These are phyloP conservation scores for Coprinopsis sp. DNA, from an alignment of 768 basidiomycete species.

Conservation along the genomic window DNA sequence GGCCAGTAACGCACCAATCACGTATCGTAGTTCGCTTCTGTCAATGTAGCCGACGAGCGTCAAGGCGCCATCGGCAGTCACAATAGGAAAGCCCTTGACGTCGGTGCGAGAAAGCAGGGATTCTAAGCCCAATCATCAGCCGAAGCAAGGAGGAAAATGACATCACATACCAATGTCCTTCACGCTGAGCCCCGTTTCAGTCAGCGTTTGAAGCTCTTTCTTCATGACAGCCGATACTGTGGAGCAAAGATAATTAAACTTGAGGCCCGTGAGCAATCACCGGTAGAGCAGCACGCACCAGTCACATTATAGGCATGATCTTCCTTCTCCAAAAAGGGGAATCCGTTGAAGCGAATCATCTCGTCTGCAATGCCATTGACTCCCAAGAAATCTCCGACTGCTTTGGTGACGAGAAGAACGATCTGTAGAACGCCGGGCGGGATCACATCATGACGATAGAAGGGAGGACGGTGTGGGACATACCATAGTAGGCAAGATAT, in stretches of 20 bases:
- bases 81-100: slow-evolving; percentile 90
- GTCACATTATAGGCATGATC: slow-evolving; percentile 89
- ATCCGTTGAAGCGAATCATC: slow-evolving; percentile 95
- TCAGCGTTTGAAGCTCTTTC: slow-evolving; percentile 67
- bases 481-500: slow-evolving; percentile 97
- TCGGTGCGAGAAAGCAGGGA: slow-evolving; percentile 61
- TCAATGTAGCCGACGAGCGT: slow-evolving; percentile 86
- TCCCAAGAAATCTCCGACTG: slow-evolving; percentile 92
- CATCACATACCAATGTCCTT: slow-evolving; percentile 66
- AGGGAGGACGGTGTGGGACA: slow-evolving; percentile 15
- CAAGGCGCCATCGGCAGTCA: slow-evolving; percentile 53
- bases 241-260: slow-evolving; percentile 5
- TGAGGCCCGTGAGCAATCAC: neutral
- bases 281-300: slow-evolving; percentile 47
- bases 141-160: neutral
- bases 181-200: slow-evolving; percentile 71
- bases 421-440: slow-evolving; percentile 57
- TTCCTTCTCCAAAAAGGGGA: slow-evolving; percentile 94
- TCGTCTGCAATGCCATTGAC: slow-evolving; percentile 95
- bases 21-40: slow-evolving; percentile 77
- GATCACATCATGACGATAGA: neutral
- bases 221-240: slow-evolving; percentile 90
- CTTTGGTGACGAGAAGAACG: slow-evolving; percentile 92
- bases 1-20: slow-evolving; percentile 59
- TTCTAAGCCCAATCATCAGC: slow-evolving; percentile 45